A percentile compares a stretch with the other conserved stretches of the same genome.
These are phyloP conservation scores for Asterophora parasitica DNA, from an alignment of 768 basidiomycete genomes.

Conservation along the genomic window DNA sequence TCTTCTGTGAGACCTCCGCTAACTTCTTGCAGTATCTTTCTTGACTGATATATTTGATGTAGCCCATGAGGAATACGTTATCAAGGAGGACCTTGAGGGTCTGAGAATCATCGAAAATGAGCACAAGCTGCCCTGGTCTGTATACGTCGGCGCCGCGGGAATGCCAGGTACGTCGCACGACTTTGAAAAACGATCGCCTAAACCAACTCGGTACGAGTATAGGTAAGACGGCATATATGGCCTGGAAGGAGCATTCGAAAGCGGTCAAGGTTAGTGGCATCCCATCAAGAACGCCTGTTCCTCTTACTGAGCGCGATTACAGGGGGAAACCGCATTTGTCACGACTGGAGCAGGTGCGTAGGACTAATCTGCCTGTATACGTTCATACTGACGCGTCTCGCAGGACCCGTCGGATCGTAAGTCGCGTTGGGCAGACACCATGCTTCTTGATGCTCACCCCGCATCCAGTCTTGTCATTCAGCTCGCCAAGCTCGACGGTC, in stretches of 20 bases:
- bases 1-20: slow-evolving; percentile 19
- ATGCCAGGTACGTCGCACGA: slow-evolving; percentile 41
- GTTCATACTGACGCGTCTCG: slow-evolving; percentile 5
- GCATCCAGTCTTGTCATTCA: slow-evolving; percentile 41
- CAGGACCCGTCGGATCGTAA: slow-evolving; percentile 35
- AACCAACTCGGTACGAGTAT: neutral
- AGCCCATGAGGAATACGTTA: slow-evolving; percentile 39
- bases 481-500: slow-evolving; percentile 44
- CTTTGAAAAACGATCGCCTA: neutral
- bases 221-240: slow-evolving; percentile 37
- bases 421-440: neutral
- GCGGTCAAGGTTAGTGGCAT: slow-evolving; percentile 29
- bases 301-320: neutral
- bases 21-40: neutral
- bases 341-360: slow-evolving; percentile 33
- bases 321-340: slow-evolving; percentile 41
- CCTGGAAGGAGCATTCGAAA: slow-evolving; percentile 36
- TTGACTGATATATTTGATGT: neutral
- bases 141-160: slow-evolving; percentile 46
- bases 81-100: slow-evolving; percentile 20
- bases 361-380: neutral
- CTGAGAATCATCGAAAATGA: slow-evolving; percentile 33
- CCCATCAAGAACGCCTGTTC: neutral
- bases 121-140: slow-evolving; percentile 42
- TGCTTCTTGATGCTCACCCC: neutral